Evolutionary conservation across 306 rosid species (phyloP), one percentile per base, ranked within the genome.

Genomic region (Hippophae tibetana): DNA sequence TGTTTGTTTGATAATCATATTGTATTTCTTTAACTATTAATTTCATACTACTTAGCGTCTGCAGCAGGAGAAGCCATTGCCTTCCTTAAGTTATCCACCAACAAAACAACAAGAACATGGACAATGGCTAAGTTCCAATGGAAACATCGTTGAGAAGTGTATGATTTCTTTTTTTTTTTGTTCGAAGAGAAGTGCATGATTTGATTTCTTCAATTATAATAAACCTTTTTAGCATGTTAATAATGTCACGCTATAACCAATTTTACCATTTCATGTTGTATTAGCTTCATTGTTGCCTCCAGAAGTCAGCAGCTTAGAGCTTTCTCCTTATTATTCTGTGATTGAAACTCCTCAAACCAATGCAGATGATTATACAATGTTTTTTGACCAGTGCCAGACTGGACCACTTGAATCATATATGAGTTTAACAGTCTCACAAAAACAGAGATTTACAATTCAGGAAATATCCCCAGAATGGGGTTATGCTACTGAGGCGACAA

Each of bases 401-500:
- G 83, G 71, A 74, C 68, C 79, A 62, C 74, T 64, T 54, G 86
- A 52, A 56, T 60, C 66, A 50, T 81, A 69, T 63, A 60, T 82
- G 62, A 76, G 66, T 57, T 77, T 81, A 80, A 78, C 84, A 13
- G 68, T 78, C 58, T 73, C 72, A 52, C 92, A 78, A 78, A 74
- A 83, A 66, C 94, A 77, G 67, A 93, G 77, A 70, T 93, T 93
- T 74, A 63, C 79, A 27, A 86, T 93, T 61, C 79, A 4, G 51
- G 85, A 79, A 67, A 78, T 93, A 75, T 84, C 84, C 59, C 99
- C 99, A 53, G 97, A 82, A 69, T 81, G 84, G 82, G 87, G 94
- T 62, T 84, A 75, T 79, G 78, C 93, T 57, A 61, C 75, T 41
- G 97, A 86, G 77, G 45, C 74, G 18, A 76, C 95, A 54, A 86